Base-by-base conservation (phyloP, 2,329 filamentous ascomycete species). In the Botrytis medusae region DNA sequence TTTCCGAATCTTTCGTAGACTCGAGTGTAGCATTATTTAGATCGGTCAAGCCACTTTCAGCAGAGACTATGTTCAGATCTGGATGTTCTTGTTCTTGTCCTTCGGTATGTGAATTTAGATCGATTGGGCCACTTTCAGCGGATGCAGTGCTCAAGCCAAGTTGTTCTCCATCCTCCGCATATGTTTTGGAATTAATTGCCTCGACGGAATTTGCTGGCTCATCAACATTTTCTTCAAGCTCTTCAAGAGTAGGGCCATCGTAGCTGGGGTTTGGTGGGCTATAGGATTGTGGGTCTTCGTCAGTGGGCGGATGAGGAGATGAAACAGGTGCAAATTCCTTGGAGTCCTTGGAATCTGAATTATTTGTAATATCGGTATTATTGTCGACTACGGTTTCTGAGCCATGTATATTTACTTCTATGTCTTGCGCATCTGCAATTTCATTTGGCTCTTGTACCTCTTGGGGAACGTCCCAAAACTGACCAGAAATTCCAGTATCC, bases 391-490 rank as follows among this genome's bases (percentile, higher is more conserved):
- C n/a, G 16, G 40, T 22, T 59, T 69, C 65, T 42, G 65, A 42
- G 40, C 48, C 65, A 69, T 69, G 51, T 32, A 42, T 51, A n/a
- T n/a, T 48, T 61, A 46, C 67, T 46, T 46, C 68, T 64, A 37
- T 25, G 18, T 44, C 48, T 57, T 57, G 65, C 37, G 65, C 48
- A 44, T 72, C 32, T 37, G 57, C 14, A 60, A 22, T 42, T 46
- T 70, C 65, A 48, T 57, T 42, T 18, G 29, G 46, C 25, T 54
- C 32, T 48, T 69, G 59, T 46, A 42, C 32, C 25, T 70, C 57
- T 34, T 57, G 34, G 7, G 68, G 7, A 25, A 73, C 57, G 51
- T 70, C 57, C 71, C 71, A 72, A 29, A 37, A 67, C 29, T 54
- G 71, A 32, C 46, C 60, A 25, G 40, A 44, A 63, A 63, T 60